Evolutionary conservation across 371 early-diverging fungal genomes (phyloP), one percentile per base, ranked within the genome.

Genomic region (Zancudomyces culisetae): DNA sequence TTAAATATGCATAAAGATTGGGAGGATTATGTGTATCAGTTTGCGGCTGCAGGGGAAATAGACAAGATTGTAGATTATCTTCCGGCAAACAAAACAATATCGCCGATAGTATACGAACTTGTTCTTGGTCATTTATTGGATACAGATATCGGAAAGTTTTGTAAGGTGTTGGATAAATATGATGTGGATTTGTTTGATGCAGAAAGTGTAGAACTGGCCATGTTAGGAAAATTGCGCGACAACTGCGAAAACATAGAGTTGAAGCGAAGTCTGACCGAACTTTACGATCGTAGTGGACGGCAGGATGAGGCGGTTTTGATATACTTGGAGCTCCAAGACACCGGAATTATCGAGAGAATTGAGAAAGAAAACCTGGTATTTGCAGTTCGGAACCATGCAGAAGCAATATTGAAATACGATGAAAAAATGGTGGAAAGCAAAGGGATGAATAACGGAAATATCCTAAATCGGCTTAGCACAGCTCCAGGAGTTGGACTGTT

Each of bases 11-110:
- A n/a, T 2, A n/a, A 73, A 2, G 62, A 80, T 1, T 97, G 97
- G 97, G 95, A 94, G 57, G 63, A 74, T 39, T 93, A 91, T 92
- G 72, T 91, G 1, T 85, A 77, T 60, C 71, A 66, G 10, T 95
- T 93, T 69, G 76, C 78, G 2, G 82, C 86, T 46, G 63, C 74
- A 40, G 68, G 76, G 12, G 75, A 86, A 42, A 66, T 94, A 23
- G 68, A 80, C 67, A 77, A 71, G 2, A 79, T 92, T 43, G 70
- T 80, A 0, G 78, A 78, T 12, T 74, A 70, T 60, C 78, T 96
- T 28, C 97, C 97, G 19, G 71, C 74, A 29, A 69, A 70, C n/a
- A 82, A 84, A n/a, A 77, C 72, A 46, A 71, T 96, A 26, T 74
- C 80, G 23, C 74, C 71, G 49, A 77, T 84, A 0, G 73, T 87